phyloP scores from a whole-genome alignment of 768 basidiomycete species.

The Amanita rimosa region DNA sequence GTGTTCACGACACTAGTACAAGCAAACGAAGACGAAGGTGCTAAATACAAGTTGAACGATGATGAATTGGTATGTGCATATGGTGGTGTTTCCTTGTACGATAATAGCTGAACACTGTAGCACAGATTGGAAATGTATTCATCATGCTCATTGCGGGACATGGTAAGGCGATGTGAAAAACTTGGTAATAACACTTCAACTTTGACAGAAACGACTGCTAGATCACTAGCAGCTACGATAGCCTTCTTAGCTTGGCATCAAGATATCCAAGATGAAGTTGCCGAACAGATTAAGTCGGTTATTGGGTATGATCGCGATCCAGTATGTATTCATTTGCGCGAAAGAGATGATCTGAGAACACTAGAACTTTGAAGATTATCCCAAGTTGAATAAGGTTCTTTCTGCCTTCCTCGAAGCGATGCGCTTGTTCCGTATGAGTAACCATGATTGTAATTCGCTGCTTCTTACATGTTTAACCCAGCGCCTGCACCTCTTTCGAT shows the following conservation, averaged over 20 bases:
- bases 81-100: not conserved
- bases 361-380: conserved; percentile 12
- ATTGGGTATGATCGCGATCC: conserved; percentile 23
- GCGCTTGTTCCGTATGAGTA: conserved; percentile 17
- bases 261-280: conserved; percentile 31
- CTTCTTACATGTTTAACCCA: not conserved
- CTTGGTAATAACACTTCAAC: not conserved
- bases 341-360: not conserved
- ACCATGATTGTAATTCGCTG: conserved; percentile 1
- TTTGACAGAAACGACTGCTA: conserved; percentile 30
- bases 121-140: conserved; percentile 23
- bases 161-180: conserved; percentile 19
- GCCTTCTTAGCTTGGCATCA: conserved; percentile 30
- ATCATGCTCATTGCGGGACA: conserved; percentile 48
- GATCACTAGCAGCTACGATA: conserved; percentile 30
- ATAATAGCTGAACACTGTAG: not conserved
- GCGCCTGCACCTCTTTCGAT: conserved; percentile 13
- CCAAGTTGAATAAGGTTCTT: conserved; percentile 15
- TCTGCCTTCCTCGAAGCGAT: conserved; percentile 20
- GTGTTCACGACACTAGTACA: conserved; percentile 32
- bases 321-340: conserved; percentile 11
- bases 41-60: conserved; percentile 27
- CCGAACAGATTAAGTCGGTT: conserved; percentile 25
- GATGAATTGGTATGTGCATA: conserved; percentile 14
- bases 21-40: conserved; percentile 32